phyloP scores from a whole-genome alignment of 2,329 filamentous ascomycete species.

The Fusarium siculi region DNA sequence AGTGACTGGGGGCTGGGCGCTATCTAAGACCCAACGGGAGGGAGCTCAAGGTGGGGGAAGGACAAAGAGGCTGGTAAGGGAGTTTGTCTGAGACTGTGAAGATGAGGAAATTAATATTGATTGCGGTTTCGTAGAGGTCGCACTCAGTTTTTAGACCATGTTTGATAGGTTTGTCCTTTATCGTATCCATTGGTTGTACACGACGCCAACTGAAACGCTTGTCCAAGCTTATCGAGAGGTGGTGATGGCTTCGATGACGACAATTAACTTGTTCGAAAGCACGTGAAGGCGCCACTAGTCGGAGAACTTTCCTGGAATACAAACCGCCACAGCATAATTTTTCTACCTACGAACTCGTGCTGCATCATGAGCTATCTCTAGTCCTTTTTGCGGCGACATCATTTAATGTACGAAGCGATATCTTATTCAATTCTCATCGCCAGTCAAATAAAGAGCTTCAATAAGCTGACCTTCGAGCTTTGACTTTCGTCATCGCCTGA shows the following conservation, averaged over 20 bases:
- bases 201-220: constrained; percentile 16
- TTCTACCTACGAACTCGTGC: neutral
- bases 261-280: constrained; percentile 10
- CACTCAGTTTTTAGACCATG: neutral
- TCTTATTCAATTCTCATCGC: neutral
- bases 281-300: constrained; percentile 5
- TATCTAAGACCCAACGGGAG: constrained; percentile 14
- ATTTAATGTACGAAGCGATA: neutral
- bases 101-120: neutral
- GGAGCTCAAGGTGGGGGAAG: constrained; percentile 15
- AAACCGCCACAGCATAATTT: too few species aligned
- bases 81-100: constrained; percentile 13
- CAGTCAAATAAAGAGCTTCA: constrained; percentile 7
- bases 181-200: neutral
- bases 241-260: constrained; percentile 43
- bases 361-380: neutral
- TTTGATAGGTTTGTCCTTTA: neutral
- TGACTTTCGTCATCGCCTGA: constrained; percentile 35
- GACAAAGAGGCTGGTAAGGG: constrained; percentile 21
- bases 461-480: neutral
- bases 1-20: constrained; percentile 10
- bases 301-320: neutral
- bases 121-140: neutral
- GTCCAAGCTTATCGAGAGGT: constrained; percentile 5
- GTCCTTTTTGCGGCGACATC: neutral